Base-by-base conservation (phyloP, 2,329 filamentous ascomycete species). In the Thielaviopsis cerberus region DNA sequence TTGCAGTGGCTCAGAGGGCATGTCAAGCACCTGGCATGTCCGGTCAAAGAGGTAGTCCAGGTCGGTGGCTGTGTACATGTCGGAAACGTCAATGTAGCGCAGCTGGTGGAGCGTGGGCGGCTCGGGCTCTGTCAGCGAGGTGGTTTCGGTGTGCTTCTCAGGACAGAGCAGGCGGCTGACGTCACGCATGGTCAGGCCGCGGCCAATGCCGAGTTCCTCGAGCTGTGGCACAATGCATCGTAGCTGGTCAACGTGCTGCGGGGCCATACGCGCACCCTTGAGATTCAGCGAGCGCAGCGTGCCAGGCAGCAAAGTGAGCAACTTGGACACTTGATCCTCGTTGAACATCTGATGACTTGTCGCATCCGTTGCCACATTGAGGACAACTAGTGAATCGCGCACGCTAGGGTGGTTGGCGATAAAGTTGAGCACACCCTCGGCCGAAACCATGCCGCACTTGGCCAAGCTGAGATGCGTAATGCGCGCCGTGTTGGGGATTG, bases 391-490 rank as follows among this genome's bases (percentile, higher is more conserved):
- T 2, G 73, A 74, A 30, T 78, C 73, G 60, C 73, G 77, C 51
- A 81, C 82, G 2, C 86, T 82, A 1, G 85, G 83, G 66, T 91
- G 86, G 26, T 77, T 78, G 15, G 77, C 75, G 60, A 91, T 69
- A 66, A 91, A 90, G 59, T 83, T 74, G 61, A 88, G 80, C 17
- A 91, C 79, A 8, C 72, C 77, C 15, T 78, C 72, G 0, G 85
- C 81, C 10, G 80, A 79, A 57, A 92, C 74, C 57, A 80, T 76
- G 56, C 79, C 81, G 73, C 87, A 91, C 69, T 86, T 87, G 62
- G 84, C 81, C 53, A 92, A 71, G 65, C 88, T 90, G 57, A 92
- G 72, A 66, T 92, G 87, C 1, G 84, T 89, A 62, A 91, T 76
- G 62, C 73, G 75, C 11, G 87, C 86, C 4, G 82, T 82, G n/a